A percentile compares a stretch with the other conserved stretches of the same genome.
Conservation (phyloP, 2,329 filamentous ascomycete species). For the Volutella citrinella region DNA sequence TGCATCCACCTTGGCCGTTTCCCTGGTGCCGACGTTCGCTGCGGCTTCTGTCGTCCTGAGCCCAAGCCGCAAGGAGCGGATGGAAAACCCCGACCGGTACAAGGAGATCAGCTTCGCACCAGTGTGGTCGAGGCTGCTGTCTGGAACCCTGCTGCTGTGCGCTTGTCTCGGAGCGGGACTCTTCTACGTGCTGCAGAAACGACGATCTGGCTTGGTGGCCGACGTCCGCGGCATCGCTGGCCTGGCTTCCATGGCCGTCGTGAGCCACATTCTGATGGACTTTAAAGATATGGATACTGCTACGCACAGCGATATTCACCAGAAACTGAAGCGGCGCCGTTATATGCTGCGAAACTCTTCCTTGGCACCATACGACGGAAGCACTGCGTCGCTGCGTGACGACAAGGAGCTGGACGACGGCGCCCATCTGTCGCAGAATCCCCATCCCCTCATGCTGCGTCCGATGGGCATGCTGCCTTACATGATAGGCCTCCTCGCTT, state of each 20-base stretch:
- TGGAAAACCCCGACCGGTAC: slow-evolving; percentile 34
- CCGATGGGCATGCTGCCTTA: slow-evolving; percentile 58
- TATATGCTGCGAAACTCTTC: slow-evolving; percentile 71
- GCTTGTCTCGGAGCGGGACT: slow-evolving; percentile 56
- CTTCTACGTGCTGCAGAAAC: slow-evolving; percentile 57
- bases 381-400: slow-evolving; percentile 36
- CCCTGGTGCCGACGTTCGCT: slow-evolving; percentile 66
- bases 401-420: slow-evolving; percentile 48
- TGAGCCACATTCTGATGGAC: slow-evolving; percentile 69
- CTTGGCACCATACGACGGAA: slow-evolving; percentile 60
- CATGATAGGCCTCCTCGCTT: slow-evolving; percentile 53
- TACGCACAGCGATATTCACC: slow-evolving; percentile 64
- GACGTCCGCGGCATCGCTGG: slow-evolving; percentile 73
- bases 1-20: slow-evolving; percentile 63
- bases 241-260: slow-evolving; percentile 71
- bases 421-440: slow-evolving; percentile 53
- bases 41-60: slow-evolving; percentile 59
- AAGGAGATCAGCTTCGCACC: slow-evolving; percentile 57
- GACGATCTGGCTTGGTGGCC: slow-evolving; percentile 63
- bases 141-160: slow-evolving; percentile 52
- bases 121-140: slow-evolving; percentile 61
- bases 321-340: slow-evolving; percentile 61
- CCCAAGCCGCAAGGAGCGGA: slow-evolving; percentile 47
- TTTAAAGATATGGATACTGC: slow-evolving; percentile 70
- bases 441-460: slow-evolving; percentile 68